phyloP scores from a whole-genome alignment of 345 rosid genomes.

The Dimocarpus longan region DNA sequence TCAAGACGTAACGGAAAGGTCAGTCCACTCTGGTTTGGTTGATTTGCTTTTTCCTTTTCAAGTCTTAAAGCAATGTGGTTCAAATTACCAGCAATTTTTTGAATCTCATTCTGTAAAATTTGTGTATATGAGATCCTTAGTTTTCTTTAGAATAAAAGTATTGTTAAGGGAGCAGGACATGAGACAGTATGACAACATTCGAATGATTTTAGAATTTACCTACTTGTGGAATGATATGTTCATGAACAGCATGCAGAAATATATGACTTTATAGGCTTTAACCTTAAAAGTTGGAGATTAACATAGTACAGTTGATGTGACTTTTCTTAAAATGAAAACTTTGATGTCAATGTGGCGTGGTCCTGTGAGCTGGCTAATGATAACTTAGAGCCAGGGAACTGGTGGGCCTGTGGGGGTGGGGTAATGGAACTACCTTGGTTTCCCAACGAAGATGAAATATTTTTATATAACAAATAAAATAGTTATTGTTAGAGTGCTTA shows the following conservation, averaged over 20 bases:
- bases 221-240: background rate
- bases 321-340: background rate
- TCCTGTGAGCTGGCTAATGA: background rate
- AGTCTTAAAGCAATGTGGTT: background rate
- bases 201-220: background rate
- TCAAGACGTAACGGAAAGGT: slow-evolving; percentile 93
- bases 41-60: background rate
- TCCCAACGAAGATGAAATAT: background rate
- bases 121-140: background rate
- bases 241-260: background rate
- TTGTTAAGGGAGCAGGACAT: background rate
- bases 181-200: background rate
- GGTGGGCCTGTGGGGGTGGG: background rate
- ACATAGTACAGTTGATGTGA: background rate
- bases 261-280: background rate
- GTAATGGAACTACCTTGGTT: background rate
- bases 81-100: slow-evolving; percentile 6
- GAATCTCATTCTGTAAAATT: background rate
- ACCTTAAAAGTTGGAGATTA: background rate
- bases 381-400: background rate
- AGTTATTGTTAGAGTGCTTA: background rate
- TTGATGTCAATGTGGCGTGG: background rate
- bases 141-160: background rate
- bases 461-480: background rate
- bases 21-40: slow-evolving; percentile 16